phyloP scores from a whole-genome alignment of 2,329 filamentous ascomycete species.

The Thermoascus crustaceus region DNA sequence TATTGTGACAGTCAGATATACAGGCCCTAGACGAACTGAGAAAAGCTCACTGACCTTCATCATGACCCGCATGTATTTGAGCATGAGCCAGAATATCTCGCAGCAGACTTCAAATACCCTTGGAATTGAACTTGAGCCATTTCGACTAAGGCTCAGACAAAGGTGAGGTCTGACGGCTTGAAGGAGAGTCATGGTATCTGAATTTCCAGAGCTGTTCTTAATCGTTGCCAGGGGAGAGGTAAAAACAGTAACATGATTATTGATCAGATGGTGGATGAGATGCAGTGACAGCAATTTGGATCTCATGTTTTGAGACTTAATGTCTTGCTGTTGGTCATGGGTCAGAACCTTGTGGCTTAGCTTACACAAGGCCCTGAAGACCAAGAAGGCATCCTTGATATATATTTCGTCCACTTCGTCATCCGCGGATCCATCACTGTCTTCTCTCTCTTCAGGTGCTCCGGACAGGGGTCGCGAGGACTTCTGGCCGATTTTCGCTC shows the following conservation, averaged over 20 bases:
- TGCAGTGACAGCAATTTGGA: slow-evolving; percentile 94
- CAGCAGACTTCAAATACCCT: slow-evolving; percentile 91
- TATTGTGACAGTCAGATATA: slow-evolving; percentile 26
- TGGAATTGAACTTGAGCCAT: slow-evolving; percentile 87
- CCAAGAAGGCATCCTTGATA: slow-evolving; percentile 91
- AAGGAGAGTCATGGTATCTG: slow-evolving; percentile 74
- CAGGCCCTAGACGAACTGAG: too few species aligned
- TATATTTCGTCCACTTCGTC: slow-evolving; percentile 88
- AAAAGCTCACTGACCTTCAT: slow-evolving; percentile 61
- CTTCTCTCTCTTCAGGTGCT: slow-evolving; percentile 31
- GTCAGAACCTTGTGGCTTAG: slow-evolving; percentile 86
- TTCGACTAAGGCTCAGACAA: slow-evolving; percentile 87
- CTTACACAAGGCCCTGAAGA: slow-evolving; percentile 96
- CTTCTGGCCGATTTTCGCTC: slow-evolving; percentile 43
- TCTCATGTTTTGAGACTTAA: slow-evolving; percentile 92
- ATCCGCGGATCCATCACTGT: slow-evolving; percentile 37
- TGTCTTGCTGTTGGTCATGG: slow-evolving; percentile 83
- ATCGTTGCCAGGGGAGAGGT: slow-evolving; percentile 88
- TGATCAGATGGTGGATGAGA: slow-evolving; percentile 87
- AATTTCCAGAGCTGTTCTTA: slow-evolving; percentile 78
- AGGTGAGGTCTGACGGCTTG: slow-evolving; percentile 96
- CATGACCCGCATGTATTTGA: slow-evolving; percentile 84
- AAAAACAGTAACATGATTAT: slow-evolving; percentile 88
- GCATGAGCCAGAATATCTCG: slow-evolving; percentile 97
- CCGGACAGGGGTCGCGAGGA: slow-evolving; percentile 37